Evolutionary conservation across 805 yeast genomes (phyloP).

Genomic region (Cyberlindnera subsufficiens): DNA sequence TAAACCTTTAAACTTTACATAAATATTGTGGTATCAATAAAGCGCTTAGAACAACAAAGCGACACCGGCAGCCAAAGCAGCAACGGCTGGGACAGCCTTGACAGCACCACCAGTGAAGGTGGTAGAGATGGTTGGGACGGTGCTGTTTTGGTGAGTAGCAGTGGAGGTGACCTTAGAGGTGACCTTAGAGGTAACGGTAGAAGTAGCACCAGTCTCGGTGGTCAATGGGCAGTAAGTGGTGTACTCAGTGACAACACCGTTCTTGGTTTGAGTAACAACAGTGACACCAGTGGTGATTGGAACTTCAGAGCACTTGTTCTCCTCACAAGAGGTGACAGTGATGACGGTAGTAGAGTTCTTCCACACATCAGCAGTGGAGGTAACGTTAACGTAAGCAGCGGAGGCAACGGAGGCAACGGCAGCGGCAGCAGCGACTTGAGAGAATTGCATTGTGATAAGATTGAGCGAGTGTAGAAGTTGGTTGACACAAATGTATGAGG

Average conservation of each 20-base stretch:
- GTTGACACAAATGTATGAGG: slow-evolving; percentile 20
- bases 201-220: slow-evolving; percentile 7
- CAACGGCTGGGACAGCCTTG: slow-evolving; percentile 40
- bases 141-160: slow-evolving; percentile 4
- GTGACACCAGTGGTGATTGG: slow-evolving; percentile 24
- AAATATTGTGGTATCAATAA: slow-evolving; percentile 14
- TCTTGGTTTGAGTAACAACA: slow-evolving; percentile 19
- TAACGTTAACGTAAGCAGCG: slow-evolving; percentile 23
- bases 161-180: slow-evolving; percentile 9
- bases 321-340: slow-evolving; percentile 27
- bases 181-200: slow-evolving; percentile 11
- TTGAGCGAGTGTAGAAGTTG: slow-evolving; percentile 26
- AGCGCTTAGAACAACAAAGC: slow-evolving; percentile 39
- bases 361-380: slow-evolving; percentile 23
- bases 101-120: slow-evolving; percentile 40
- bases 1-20: slow-evolving; percentile 8
- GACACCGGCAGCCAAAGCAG: slow-evolving; percentile 45
- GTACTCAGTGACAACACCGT: slow-evolving; percentile 20
- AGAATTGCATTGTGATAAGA: slow-evolving; percentile 29
- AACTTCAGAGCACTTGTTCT: slow-evolving; percentile 16
- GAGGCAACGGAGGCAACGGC: slow-evolving; percentile 24
- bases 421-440: slow-evolving; percentile 23
- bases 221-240: slow-evolving; percentile 21
- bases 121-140: slow-evolving; percentile 21
- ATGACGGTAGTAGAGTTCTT: slow-evolving; percentile 24